phyloP scores from a whole-genome alignment of 164 flowering plant genomes.

The Nymphaea thermarum region DNA sequence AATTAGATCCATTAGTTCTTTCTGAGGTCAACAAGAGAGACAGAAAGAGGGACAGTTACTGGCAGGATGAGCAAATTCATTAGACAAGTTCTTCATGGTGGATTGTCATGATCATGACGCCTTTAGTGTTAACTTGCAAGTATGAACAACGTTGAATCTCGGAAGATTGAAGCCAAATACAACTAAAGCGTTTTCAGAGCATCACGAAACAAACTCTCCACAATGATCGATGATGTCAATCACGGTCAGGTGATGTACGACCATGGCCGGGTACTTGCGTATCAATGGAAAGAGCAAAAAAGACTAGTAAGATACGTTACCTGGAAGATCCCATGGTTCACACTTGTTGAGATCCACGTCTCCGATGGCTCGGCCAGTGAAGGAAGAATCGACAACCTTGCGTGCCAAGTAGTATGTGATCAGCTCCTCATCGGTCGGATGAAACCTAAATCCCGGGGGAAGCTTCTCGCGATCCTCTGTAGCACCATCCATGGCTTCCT shows the following conservation, averaged over 20 bases:
- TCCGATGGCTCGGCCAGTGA: slow-evolving; percentile 50
- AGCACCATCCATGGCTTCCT: neutral
- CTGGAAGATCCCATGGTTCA: slow-evolving; percentile 96
- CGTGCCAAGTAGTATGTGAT: slow-evolving; percentile 54
- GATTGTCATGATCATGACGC: too few species aligned
- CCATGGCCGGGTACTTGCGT: neutral
- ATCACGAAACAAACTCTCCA: too few species aligned
- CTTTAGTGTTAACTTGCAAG: neutral
- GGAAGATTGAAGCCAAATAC: neutral
- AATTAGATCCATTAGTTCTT: too few species aligned
- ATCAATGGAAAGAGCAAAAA: neutral
- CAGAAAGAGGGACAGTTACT: too few species aligned
- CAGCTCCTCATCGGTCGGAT: slow-evolving; percentile 75
- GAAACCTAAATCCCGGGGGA: slow-evolving; percentile 76
- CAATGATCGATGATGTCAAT: neutral
- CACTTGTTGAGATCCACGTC: slow-evolving; percentile 90
- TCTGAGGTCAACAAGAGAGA: too few species aligned
- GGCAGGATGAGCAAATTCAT: too few species aligned
- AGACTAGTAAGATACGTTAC: slow-evolving; percentile 22
- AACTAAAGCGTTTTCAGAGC: too few species aligned
- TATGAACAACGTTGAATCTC: neutral
- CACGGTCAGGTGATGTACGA: neutral
- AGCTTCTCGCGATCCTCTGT: slow-evolving; percentile 34
- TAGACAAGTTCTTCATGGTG: too few species aligned
- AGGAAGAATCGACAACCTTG: slow-evolving; percentile 62